Percentiles rank a stretch among this genome's conserved stretches.
Evolutionary conservation across 331 rosid species (phyloP).

Genomic region (Malus hybrid): DNA sequence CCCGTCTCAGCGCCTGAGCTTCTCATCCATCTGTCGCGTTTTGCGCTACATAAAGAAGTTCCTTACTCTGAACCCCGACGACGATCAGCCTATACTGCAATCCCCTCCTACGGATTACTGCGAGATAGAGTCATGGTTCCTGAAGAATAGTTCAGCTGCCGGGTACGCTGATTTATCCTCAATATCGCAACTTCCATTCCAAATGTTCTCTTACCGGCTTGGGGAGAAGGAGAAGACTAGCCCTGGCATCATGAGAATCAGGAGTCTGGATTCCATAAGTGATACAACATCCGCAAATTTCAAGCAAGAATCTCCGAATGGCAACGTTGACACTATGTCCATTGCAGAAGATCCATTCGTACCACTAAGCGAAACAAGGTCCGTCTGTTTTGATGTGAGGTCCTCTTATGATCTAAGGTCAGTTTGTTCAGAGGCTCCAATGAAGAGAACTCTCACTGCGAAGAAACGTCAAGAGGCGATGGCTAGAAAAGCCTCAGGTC

Average conservation of each 20-base stretch:
- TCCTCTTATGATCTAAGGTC: slow-evolving; percentile 25
- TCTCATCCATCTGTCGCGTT: slow-evolving; percentile 85
- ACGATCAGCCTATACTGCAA: slow-evolving; percentile 39
- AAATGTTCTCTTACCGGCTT: slow-evolving; percentile 71
- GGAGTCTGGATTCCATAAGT: slow-evolving; percentile 22
- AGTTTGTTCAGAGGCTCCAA: slow-evolving; percentile 31
- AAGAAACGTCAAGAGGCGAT: slow-evolving; percentile 23
- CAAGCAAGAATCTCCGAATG: slow-evolving; percentile 20
- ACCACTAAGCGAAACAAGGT: slow-evolving; percentile 16
- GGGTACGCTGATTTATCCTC: slow-evolving; percentile 12
- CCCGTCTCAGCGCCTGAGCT: slow-evolving; percentile 59
- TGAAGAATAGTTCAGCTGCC: slow-evolving; percentile 28
- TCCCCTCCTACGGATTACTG: slow-evolving; percentile 60
- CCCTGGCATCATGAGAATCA: slow-evolving; percentile 17
- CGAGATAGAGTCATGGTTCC: slow-evolving; percentile 55
- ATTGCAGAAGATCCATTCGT: slow-evolving; percentile 31
- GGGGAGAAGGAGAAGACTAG: slow-evolving; percentile 55
- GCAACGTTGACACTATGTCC: slow-evolving; percentile 17
- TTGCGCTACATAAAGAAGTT: slow-evolving; percentile 70
- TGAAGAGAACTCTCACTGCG: slow-evolving; percentile 21
- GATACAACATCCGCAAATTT: slow-evolving; percentile 11
- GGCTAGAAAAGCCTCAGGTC: slow-evolving; percentile 51
- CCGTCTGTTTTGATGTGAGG: slow-evolving; percentile 26
- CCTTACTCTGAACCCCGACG: slow-evolving; percentile 54
- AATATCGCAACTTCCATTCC: slow-evolving; percentile 63